Evolutionary conservation across 495 filamentous ascomycete species (phyloP).

Genomic region (Penicillium simplicissimum): DNA sequence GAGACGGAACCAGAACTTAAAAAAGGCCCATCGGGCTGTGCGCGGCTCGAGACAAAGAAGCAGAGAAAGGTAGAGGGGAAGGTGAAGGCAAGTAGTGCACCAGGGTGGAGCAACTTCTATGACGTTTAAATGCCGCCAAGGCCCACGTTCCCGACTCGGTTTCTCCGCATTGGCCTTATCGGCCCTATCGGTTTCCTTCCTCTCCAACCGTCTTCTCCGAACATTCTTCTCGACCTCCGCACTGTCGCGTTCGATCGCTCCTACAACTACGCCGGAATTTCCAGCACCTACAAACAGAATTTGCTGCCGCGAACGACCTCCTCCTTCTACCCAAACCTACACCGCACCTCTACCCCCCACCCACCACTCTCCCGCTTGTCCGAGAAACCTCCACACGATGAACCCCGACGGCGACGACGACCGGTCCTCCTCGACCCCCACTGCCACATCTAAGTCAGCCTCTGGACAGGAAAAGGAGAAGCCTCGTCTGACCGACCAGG

Average conservation of each 20-base stretch:
- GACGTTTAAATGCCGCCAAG: conserved; percentile 34
- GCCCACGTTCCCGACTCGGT: conserved; percentile 12
- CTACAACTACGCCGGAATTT: background rate
- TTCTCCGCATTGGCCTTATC: conserved; percentile 31
- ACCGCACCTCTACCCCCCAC: background rate
- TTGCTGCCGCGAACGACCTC: background rate
- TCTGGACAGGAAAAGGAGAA: conserved; percentile 58
- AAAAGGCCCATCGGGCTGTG: background rate
- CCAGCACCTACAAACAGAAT: background rate
- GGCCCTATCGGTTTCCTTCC: conserved; percentile 25
- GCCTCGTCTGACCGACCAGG: conserved; percentile 77
- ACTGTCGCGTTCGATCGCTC: conserved; percentile 11
- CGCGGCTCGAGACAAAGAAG: background rate
- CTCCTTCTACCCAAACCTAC: background rate
- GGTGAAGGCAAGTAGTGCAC: background rate
- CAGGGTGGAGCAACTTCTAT: conserved; percentile 27
- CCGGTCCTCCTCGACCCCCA: conserved; percentile 54
- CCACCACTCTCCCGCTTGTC: background rate
- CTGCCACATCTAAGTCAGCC: conserved; percentile 54
- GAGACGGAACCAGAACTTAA: background rate
- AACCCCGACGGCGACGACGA: conserved; percentile 39
- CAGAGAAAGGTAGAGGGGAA: conserved; percentile 2
- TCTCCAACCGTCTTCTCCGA: conserved; percentile 13
- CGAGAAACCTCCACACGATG: conserved; percentile 16
- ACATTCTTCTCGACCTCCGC: conserved; percentile 6